phyloP scores from a whole-genome alignment of 2,329 filamentous ascomycete genomes.

The Diplodia mutila region DNA sequence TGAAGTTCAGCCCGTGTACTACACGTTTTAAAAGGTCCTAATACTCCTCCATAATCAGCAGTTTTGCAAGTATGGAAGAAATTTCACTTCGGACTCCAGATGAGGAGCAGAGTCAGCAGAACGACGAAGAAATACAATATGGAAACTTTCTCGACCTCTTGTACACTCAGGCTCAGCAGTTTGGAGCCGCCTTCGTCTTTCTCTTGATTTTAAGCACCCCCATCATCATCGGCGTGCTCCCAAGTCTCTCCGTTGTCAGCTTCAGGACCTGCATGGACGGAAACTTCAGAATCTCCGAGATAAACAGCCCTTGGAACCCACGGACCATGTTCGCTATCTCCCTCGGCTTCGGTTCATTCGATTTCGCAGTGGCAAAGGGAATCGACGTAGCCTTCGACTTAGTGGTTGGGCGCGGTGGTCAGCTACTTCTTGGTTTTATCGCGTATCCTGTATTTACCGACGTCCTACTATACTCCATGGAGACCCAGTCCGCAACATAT shows the following conservation, averaged over 20 bases:
- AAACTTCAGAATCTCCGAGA: background rate
- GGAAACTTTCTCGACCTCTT: too few relatives aligned
- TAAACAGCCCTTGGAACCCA: background rate
- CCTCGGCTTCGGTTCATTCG: background rate
- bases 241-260: background rate
- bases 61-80: too few relatives aligned
- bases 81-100: too few relatives aligned
- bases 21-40: too few relatives aligned
- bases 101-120: too few relatives aligned
- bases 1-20: too few relatives aligned
- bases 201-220: background rate
- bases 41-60: too few relatives aligned
- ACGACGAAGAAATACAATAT: too few relatives aligned
- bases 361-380: background rate
- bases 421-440: background rate
- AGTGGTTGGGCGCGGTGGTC: background rate
- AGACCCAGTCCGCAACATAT: background rate
- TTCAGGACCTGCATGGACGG: background rate
- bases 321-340: background rate
- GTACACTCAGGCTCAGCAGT: too few relatives aligned
- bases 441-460: background rate
- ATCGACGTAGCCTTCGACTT: background rate
- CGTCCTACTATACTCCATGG: background rate
- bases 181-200: too few relatives aligned
- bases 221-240: background rate